These are phyloP conservation scores for Debaryomyces robertsiae DNA, from an alignment of 1,139 yeast genomes.

Conservation along the genomic window DNA sequence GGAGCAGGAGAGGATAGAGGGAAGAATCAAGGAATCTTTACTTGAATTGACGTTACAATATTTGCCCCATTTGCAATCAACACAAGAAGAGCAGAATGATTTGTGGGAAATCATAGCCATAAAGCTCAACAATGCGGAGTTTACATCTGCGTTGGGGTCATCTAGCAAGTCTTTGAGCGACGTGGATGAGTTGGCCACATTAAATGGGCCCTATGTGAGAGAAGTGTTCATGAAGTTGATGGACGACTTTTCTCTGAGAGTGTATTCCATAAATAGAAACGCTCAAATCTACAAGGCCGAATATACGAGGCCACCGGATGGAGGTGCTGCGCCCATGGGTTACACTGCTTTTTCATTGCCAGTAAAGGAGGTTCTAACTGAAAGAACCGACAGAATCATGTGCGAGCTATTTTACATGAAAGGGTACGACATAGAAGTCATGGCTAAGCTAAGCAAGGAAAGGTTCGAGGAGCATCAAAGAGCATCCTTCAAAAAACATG, in stretches of 20 bases:
- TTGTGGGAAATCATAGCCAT: constrained; percentile 42
- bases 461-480: constrained; percentile 22
- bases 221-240: constrained; percentile 26
- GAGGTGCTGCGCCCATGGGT: constrained; percentile 11
- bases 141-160: constrained; percentile 16
- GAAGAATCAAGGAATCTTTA: constrained; percentile 30
- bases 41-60: constrained; percentile 32
- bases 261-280: constrained; percentile 6
- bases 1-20: constrained; percentile 30
- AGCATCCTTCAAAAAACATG: constrained; percentile 1
- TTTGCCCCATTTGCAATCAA: constrained; percentile 38
- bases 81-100: constrained; percentile 28
- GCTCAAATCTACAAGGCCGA: constrained; percentile 12
- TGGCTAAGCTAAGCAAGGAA: constrained; percentile 29
- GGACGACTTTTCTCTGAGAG: constrained; percentile 16
- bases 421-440: constrained; percentile 27
- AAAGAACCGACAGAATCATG: constrained; percentile 23
- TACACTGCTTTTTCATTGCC: constrained; percentile 19
- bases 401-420: constrained; percentile 28
- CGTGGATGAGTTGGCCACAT: constrained; percentile 31
- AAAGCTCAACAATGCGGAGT: constrained; percentile 27
- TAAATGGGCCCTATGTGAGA: constrained; percentile 33
- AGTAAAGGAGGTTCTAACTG: constrained; percentile 15
- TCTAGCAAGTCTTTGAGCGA: constrained; percentile 10
- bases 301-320: constrained; percentile 9